phyloP scores from a whole-genome alignment of 306 rosid genomes.

The Carpinus fangiana region DNA sequence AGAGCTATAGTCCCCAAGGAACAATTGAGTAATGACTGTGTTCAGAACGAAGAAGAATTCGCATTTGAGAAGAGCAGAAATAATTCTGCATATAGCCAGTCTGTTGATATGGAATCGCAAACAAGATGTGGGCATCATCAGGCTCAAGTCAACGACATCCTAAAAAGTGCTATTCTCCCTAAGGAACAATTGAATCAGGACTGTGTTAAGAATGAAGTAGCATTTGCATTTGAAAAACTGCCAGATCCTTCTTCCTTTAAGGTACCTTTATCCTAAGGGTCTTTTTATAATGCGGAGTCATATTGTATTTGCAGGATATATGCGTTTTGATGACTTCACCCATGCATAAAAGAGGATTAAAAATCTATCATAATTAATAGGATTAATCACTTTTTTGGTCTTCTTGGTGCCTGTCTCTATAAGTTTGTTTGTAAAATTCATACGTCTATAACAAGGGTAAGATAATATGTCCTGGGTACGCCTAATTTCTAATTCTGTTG shows the following conservation, averaged over 20 bases:
- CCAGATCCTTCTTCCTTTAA: constrained; percentile 49
- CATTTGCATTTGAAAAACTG: constrained; percentile 31
- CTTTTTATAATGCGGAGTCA: constrained; percentile 5
- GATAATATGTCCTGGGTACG: neutral
- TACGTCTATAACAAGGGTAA: neutral
- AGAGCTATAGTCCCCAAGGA: constrained; percentile 28
- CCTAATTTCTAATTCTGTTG: neutral
- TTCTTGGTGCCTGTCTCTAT: neutral
- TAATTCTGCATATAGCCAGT: constrained; percentile 26
- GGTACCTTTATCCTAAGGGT: constrained; percentile 43
- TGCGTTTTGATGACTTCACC: constrained; percentile 10
- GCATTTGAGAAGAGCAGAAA: constrained; percentile 33
- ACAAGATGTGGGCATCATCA: constrained; percentile 20
- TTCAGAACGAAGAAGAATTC: constrained; percentile 29
- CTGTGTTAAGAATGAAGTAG: constrained; percentile 29
- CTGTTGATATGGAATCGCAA: constrained; percentile 30
- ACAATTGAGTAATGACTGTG: constrained; percentile 35
- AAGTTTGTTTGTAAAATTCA: neutral
- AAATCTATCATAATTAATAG: neutral
- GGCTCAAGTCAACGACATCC: constrained; percentile 31
- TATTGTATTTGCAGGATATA: constrained; percentile 7
- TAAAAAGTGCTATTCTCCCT: constrained; percentile 48
- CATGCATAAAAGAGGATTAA: neutral
- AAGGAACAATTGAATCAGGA: constrained; percentile 48
- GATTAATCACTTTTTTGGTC: neutral